A percentile compares a stretch with the other conserved stretches of the same genome.
These are phyloP conservation scores for Geranomyces variabilis DNA, from an alignment of 192 early-diverging fungal species.

Conservation along the genomic window DNA sequence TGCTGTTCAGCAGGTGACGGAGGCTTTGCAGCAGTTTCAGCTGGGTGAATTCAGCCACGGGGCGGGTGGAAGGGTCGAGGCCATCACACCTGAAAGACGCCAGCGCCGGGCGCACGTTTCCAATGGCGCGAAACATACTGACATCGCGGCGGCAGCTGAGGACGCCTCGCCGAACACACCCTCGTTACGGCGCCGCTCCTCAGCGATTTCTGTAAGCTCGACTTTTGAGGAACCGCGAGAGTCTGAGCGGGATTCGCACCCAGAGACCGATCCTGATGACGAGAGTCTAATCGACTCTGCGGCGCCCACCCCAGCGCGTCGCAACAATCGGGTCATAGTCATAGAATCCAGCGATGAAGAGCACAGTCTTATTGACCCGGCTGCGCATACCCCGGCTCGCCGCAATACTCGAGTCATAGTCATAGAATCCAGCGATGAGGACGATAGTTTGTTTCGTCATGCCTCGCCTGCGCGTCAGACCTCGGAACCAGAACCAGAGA, in stretches of 20 bases:
- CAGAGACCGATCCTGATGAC: neutral
- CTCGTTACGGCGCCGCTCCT: too few species aligned
- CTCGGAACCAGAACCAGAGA: neutral
- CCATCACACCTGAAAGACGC: neutral
- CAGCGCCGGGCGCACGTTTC: neutral
- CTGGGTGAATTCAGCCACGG: neutral
- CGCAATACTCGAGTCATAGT: neutral
- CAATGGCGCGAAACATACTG: neutral
- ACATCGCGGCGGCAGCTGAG: neutral
- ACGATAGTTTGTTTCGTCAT: neutral
- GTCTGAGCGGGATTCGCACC: neutral
- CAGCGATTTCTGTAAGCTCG: neutral
- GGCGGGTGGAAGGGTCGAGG: neutral
- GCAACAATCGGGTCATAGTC: neutral
- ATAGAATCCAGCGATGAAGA: constrained; percentile 5
- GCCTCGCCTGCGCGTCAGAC: neutral
- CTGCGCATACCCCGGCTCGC: neutral
- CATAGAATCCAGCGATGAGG: constrained; percentile 4
- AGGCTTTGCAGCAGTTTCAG: neutral
- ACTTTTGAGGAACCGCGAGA: neutral
- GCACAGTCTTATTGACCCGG: neutral
- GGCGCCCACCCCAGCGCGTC: neutral
- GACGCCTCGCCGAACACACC: neutral
- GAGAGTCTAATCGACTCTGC: neutral
- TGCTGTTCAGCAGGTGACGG: neutral